phyloP scores from a whole-genome alignment of 148 eudicot species.

The Diospyros lotus region DNA sequence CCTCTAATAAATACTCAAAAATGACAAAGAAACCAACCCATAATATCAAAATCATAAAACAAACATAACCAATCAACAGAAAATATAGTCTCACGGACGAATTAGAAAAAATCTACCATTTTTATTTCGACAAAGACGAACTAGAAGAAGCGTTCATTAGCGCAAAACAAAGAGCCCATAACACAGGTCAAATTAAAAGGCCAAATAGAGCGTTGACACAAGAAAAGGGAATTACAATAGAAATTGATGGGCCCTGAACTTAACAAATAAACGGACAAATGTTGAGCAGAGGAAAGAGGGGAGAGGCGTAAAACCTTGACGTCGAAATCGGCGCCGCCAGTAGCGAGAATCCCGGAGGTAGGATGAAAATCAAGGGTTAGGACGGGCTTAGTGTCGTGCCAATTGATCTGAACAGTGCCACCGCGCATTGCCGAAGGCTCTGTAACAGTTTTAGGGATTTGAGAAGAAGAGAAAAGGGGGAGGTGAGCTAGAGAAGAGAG shows the following conservation, averaged over 20 bases:
- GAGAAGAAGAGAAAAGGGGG: too few relatives aligned
- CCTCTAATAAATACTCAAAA: background rate
- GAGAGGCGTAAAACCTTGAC: conserved; percentile 51
- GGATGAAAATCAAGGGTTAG: conserved; percentile 95
- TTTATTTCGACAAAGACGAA: background rate
- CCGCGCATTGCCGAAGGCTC: conserved; percentile 78
- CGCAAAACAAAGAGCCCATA: background rate
- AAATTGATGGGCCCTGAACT: too few relatives aligned
- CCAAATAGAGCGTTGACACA: background rate
- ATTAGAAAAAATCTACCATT: background rate
- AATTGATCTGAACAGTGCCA: conserved; percentile 89
- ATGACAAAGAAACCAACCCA: background rate
- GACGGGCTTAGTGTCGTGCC: conserved; percentile 95
- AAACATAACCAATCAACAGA: background rate
- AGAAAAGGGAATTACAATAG: background rate
- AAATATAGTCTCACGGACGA: background rate
- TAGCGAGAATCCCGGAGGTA: conserved; percentile 65
- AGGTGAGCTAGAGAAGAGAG: too few relatives aligned
- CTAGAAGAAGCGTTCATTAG: background rate
- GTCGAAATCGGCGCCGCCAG: conserved; percentile 94
- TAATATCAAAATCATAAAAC: background rate
- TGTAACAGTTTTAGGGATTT: too few relatives aligned
- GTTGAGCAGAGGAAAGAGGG: background rate
- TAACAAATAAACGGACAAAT: background rate
- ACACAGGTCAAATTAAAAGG: background rate